Conservation (phyloP, 805 yeast species). For the Ogataea nonfermentans region DNA sequence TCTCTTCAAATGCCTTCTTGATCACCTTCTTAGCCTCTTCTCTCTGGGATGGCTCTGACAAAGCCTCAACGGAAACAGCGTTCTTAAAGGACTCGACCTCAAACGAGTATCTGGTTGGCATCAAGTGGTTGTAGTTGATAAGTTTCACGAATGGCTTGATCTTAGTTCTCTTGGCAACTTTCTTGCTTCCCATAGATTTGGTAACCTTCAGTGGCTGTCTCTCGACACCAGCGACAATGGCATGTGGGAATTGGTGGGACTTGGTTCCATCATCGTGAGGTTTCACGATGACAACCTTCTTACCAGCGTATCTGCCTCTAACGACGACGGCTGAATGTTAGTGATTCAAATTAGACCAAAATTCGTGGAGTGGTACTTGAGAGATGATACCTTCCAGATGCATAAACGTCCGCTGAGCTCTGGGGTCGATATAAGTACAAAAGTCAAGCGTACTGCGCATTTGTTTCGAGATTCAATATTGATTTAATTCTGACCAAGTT, state of each 20-base stretch:
- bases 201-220: slow-evolving; percentile 96
- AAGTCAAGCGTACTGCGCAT: too few relatives aligned
- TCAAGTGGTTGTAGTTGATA: slow-evolving; percentile 98
- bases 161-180: slow-evolving; percentile 94
- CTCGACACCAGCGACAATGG: slow-evolving; percentile 99
- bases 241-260: slow-evolving; percentile 98
- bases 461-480: too few relatives aligned
- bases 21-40: slow-evolving; percentile 98
- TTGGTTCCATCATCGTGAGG: slow-evolving; percentile 99
- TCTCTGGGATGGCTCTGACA: slow-evolving; percentile 96
- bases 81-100: slow-evolving; percentile 95
- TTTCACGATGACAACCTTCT: slow-evolving; percentile 98
- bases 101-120: slow-evolving; percentile 99
- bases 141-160: slow-evolving; percentile 99
- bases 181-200: slow-evolving; percentile 93
- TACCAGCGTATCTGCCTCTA: slow-evolving; percentile 99
- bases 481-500: too few relatives aligned
- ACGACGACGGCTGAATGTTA: slow-evolving; percentile 85
- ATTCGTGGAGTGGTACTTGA: not conserved
- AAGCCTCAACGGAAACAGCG: slow-evolving; percentile 88
- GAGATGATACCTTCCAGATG: not conserved
- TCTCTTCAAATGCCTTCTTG: slow-evolving; percentile 98
- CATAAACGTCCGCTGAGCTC: too few relatives aligned
- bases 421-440: too few relatives aligned
- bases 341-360: slow-evolving; percentile 21